These are phyloP conservation scores for Forsythia suspensa DNA, from an alignment of 257 asterid species.

Conservation along the genomic window DNA sequence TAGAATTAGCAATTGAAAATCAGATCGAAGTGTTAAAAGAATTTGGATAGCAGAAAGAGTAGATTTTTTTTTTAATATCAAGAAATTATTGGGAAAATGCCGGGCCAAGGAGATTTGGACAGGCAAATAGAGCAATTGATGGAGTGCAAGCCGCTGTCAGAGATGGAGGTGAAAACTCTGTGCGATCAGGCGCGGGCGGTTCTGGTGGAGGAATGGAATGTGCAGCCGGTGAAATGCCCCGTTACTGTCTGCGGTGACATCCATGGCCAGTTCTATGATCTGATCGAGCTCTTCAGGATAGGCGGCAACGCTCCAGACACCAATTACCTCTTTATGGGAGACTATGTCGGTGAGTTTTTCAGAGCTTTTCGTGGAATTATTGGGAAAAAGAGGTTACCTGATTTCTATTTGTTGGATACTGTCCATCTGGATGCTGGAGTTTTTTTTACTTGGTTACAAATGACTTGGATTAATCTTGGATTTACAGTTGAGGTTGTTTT, in stretches of 20 bases:
- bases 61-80: background rate
- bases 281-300: slow-evolving; percentile 80
- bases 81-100: slow-evolving; percentile 45
- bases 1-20: slow-evolving; percentile 16
- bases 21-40: slow-evolving; percentile 37
- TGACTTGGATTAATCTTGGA: slow-evolving; percentile 10
- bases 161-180: slow-evolving; percentile 71
- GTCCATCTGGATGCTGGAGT: background rate
- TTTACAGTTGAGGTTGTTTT: slow-evolving; percentile 5
- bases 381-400: background rate
- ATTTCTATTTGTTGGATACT: slow-evolving; percentile 3
- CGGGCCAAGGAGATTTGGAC: slow-evolving; percentile 84
- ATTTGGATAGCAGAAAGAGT: slow-evolving; percentile 9
- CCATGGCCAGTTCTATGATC: slow-evolving; percentile 90
- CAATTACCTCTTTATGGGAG: slow-evolving; percentile 93
- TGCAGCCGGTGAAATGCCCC: slow-evolving; percentile 94
- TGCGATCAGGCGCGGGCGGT: slow-evolving; percentile 89
- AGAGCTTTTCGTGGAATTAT: slow-evolving; percentile 2
- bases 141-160: slow-evolving; percentile 86
- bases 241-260: slow-evolving; percentile 93
- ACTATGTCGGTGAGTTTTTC: slow-evolving; percentile 75
- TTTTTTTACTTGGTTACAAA: background rate
- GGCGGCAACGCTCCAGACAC: slow-evolving; percentile 91
- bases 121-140: slow-evolving; percentile 85
- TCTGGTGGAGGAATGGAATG: slow-evolving; percentile 91